These are phyloP conservation scores for Prillingera fragicola DNA, from an alignment of 1,284 basidiomycete genomes.

Conservation along the genomic window DNA sequence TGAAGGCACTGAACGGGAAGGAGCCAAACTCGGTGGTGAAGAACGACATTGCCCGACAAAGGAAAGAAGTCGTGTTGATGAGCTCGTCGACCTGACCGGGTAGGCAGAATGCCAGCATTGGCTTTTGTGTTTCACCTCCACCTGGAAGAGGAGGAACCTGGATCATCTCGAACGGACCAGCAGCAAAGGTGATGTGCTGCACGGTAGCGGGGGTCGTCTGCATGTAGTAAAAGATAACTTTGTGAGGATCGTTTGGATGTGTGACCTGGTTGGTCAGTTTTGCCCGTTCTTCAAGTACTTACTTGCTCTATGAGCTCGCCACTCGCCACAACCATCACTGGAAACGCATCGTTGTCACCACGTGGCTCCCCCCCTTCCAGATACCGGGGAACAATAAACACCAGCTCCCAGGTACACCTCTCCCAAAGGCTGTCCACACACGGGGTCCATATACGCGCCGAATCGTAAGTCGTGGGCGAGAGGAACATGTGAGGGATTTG, in stretches of 20 bases:
- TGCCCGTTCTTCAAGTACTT: conserved; percentile 27
- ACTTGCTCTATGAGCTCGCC: conserved; percentile 92
- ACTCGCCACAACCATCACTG: conserved; percentile 83
- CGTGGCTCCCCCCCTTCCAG: conserved; percentile 60
- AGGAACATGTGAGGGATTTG: conserved; percentile 90
- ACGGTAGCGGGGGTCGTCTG: conserved; percentile 84
- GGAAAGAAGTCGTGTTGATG: conserved; percentile 63
- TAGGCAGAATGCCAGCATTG: conserved; percentile 87
- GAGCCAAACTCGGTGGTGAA: conserved; percentile 89
- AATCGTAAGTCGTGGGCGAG: conserved; percentile 78
- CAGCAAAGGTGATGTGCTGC: conserved; percentile 93
- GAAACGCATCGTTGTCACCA: conserved; percentile 53
- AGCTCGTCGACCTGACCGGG: conserved; percentile 69
- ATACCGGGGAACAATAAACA: conserved; percentile 86
- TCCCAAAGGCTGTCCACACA: conserved; percentile 95
- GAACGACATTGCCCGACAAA: conserved; percentile 85
- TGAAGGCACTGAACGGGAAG: conserved; percentile 93
- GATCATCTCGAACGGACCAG: conserved; percentile 84
- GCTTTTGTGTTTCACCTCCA: conserved; percentile 57
- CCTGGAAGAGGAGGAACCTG: conserved; percentile 59
- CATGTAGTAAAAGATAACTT: conserved; percentile 90
- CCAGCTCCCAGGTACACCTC: conserved; percentile 96
- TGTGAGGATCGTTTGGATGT: conserved; percentile 89
- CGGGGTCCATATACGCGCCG: conserved; percentile 94
- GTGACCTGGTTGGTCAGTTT: conserved; percentile 58